Evolutionary conservation across 495 filamentous ascomycete genomes (phyloP), one percentile per base, ranked within the genome.

Genomic region (Penicillium crystallinum): DNA sequence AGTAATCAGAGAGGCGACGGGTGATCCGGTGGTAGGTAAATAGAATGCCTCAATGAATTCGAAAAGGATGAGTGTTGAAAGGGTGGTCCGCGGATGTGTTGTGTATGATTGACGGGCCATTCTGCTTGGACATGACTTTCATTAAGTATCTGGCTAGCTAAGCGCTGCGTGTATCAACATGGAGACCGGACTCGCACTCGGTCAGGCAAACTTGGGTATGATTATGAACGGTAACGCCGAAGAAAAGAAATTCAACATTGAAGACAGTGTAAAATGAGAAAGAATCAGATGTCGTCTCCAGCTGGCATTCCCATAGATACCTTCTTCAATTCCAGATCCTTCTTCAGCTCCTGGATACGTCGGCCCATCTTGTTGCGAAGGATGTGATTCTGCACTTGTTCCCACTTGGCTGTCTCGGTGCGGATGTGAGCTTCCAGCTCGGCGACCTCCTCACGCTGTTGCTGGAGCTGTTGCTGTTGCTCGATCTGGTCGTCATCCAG

Each of bases 401-500:
- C 67, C 62, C 74, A 73, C 39, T 72, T 68, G 35, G 60, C 64
- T 2, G 74, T 74, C 44, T 79, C 71, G 11, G 65, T 58, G 12
- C 66, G 67, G 34, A 80, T 78, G 40, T 76, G 63, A 0, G 60
- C 66, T 42, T 80, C 75, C 30, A 80, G 46, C 51, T 80, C 77
- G 1, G 60, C 67, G 37, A 80, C 73, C 41, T 78, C 71, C 54
- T 79, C 77, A 17, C 71, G 70, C 49, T 75, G 73, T 49, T 78
- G 68, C 53, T 78, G 75, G 19, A 74, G 59, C 49, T 78, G 74
- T 25, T 68, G 72, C 29, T 75, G 68, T 56, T 64, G 68, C 63
- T 73, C 77, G 53, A 78, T 55, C 27, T 68, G 67, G 19, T 78
- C 74, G 2, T 82, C 81, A 34, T 84, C 82, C 29, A 81, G 69